Base-by-base conservation (phyloP, 345 rosid genomes). In the Eucalyptus cloeziana region DNA sequence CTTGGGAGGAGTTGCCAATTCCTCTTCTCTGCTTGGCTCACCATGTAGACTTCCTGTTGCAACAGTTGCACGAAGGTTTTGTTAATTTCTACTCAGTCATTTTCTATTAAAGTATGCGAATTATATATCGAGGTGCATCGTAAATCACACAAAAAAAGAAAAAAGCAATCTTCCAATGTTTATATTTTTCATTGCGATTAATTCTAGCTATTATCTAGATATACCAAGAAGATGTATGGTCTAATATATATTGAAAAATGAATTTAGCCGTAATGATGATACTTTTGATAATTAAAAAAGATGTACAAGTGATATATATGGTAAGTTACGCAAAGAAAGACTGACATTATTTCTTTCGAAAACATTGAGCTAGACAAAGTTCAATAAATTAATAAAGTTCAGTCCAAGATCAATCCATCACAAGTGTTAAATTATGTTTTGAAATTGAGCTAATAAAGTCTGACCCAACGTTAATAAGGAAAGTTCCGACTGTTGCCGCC, bases 1-100 rank as follows among this genome's bases (percentile, higher is more conserved):
- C 95, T 95, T 30, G 97, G 96, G 88, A 95, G 87, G 86, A 91
- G 88, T 16, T 87, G 89, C 31, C 83, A 60, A 50, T 86, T 90
- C 91, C 94, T 97, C 83, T 92, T 91, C 91, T 88, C 92, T 33
- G 25, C 81, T 33, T 19, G 81, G 44, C 44, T 71, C 90, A 93
- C 94, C 91, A 94, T 62, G 64, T 95, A 95, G 87, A 92, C 98
- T 93, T 96, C 97, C 99, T 97, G 94, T 87, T n/a, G 67, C 45
- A 91, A 76, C 81, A 43, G 58, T 30, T 27, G 88, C 22, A 47
- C 3, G 86, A 17, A 86, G 50, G 54, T 9, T 33, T 17, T 25
- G 47, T 79, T 52, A 67, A 87, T 33, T 37, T 49, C 15, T 50
- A n/a, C 33, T 85, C 31, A 2, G 31, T 85, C 86, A 17, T 14